Conservation (phyloP, 2,329 filamentous ascomycete species). For the Clathrospora elynae region DNA sequence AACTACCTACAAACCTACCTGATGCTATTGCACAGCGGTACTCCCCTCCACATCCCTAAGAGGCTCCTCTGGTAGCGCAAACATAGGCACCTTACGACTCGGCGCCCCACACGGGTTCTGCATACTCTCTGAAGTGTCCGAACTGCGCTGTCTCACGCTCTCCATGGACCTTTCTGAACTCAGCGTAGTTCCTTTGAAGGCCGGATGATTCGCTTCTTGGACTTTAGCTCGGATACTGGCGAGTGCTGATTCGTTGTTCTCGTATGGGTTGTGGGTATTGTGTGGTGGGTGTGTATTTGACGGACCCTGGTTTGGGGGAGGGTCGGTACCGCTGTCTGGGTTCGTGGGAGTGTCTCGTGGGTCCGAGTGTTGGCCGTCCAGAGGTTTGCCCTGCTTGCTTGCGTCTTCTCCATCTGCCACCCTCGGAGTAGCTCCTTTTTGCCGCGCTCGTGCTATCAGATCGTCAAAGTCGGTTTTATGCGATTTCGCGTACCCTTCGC, state of each 20-base stretch:
- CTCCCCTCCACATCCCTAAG: constrained; percentile 48
- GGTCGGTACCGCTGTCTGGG: constrained; percentile 7
- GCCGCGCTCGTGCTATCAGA: constrained; percentile 76
- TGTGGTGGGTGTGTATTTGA: constrained; percentile 3
- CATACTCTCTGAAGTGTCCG: constrained; percentile 17
- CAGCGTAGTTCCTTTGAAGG: constrained; percentile 15
- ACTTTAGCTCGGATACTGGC: constrained; percentile 31
- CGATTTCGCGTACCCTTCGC: constrained; percentile 71
- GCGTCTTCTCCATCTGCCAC: constrained; percentile 19
- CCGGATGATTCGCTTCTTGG: constrained; percentile 20
- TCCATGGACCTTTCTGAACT: constrained; percentile 8
- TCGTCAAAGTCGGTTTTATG: constrained; percentile 78
- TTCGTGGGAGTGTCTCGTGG: not conserved
- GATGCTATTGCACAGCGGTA: constrained; percentile 22
- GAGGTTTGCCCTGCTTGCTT: constrained; percentile 15
- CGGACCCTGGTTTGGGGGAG: constrained; percentile 2
- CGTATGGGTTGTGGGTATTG: constrained; percentile 18
- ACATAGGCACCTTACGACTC: constrained; percentile 50
- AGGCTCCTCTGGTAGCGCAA: constrained; percentile 50
- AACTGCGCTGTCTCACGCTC: constrained; percentile 2
- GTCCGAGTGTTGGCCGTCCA: constrained; percentile 1
- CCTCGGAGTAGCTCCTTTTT: constrained; percentile 54
- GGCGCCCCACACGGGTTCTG: constrained; percentile 33
- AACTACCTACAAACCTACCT: constrained; percentile 1
- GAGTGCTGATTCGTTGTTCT: constrained; percentile 33